Base-by-base conservation (phyloP, 352 stramenopile genomes). In the Plasmopara muralis region DNA sequence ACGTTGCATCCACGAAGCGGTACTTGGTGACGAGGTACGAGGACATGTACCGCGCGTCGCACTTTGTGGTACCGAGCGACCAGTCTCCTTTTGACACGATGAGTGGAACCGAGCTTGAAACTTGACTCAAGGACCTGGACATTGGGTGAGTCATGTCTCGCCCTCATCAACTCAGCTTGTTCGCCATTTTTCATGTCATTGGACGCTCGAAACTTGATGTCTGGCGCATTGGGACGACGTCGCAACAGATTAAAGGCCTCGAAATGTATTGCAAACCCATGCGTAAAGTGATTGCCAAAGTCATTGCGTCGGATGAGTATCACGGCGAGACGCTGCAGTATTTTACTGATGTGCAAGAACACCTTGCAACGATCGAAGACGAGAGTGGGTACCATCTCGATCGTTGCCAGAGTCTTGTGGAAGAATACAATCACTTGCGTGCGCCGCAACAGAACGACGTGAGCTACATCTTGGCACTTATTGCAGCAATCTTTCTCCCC, bases 281-380 rank as follows among this genome's bases (percentile, higher is more conserved):
- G 39, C 58, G 68, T 10, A 75, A 89, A 53, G 68, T 83, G 16
- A 72, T 89, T 50, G 53, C 73, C 47, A 75, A 87, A 59, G 52
- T 89, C 15, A 59, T 65, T 34, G 62, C 81, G 40, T 83, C 76
- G 10, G 67, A 88, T 38, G 66, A 86, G 42, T 89, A 89, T 37
- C 55, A 67, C 10, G 76, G 68, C 25, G 77, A 88, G 45, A 86
- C 82, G 13, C 49, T 76, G n/a, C 66, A 82, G n/a, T 93, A 93
- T 50, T 74, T 93, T 29, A 67, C 77, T n/a, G 81, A 93, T 35
- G 83, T 93, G 9, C 78, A 90, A 37, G 83, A 91, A 41, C 77
- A 92, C 42, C 64, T 92, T 28, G 70, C 70, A 43, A 80, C 85
- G 16, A 73, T 89, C 12, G 71, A 85, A 9, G 77, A 87, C 25